Evolutionary conservation across 2,329 filamentous ascomycete genomes (phyloP), one percentile per base, ranked within the genome.

Genomic region (Beauveria varroae): DNA sequence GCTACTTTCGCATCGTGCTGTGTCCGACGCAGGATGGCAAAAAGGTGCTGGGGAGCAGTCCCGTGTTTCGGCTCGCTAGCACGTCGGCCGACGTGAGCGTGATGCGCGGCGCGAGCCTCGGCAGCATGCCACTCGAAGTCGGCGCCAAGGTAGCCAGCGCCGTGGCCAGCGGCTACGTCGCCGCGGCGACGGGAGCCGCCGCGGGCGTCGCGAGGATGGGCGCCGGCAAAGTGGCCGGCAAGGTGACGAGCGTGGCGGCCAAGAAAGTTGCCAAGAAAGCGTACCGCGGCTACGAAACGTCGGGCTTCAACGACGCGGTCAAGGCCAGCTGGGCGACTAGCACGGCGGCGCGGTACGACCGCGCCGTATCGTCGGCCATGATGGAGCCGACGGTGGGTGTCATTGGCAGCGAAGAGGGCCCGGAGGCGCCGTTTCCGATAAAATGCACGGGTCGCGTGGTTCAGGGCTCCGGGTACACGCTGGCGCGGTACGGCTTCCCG

Each of bases 51-150:
- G 89, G 86, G 63, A 79, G 81, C 0, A 88, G 86, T 64, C 87
- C 87, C 0, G 81, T 88, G 0, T 90, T 90, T 65, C 80, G 87
- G 18, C 76, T 90, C n/a, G 81, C 87, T 2, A 89, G 86, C 63
- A 84, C 84, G 0, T 87, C 86, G 0, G 77, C 79, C 0, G 85
- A 85, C 63, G 76, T 81, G 0, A 85, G 83, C 67, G 80, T 86
- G 0, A 69, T 89, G 1, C 81, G 85, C 8, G 87, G 87, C 0
- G 86, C 87, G 0, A 87, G 86, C 64, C 68, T 90, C 6, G 76
- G 75, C 3, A 88, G 84, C 1, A 75, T 90, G 70, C 87, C 87
- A 1, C 68, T 90, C 18, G 87, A 90, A 67, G 69, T 88, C 7
- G 86, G 86, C 5, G 77, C 85, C 64, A 83, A 83, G 68, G 79